phyloP scores from a whole-genome alignment of 2,329 filamentous ascomycete species.

The Fusarium illudens region DNA sequence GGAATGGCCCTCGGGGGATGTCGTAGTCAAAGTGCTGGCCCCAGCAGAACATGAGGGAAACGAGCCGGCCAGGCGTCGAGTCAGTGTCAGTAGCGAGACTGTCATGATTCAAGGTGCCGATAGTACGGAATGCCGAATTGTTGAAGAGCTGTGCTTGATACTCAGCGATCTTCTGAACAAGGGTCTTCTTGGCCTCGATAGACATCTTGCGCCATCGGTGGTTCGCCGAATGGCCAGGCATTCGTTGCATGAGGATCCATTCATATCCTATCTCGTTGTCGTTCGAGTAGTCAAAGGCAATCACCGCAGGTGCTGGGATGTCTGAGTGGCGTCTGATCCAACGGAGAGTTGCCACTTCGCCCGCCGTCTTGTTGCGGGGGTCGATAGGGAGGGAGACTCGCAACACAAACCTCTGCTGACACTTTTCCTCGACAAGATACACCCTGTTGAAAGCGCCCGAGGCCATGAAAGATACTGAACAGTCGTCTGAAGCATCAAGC shows the following conservation, averaged over 20 bases:
- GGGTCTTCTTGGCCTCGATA: constrained; percentile 43
- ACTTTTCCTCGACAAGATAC: constrained; percentile 24
- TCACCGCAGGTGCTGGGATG: constrained; percentile 47
- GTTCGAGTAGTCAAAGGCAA: constrained; percentile 44
- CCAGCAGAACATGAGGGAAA: constrained; percentile 48
- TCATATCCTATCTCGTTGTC: constrained; percentile 50
- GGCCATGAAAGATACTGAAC: constrained; percentile 17
- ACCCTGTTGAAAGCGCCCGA: constrained; percentile 37
- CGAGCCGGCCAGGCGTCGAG: constrained; percentile 38
- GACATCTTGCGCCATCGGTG: constrained; percentile 42
- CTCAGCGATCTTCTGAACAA: constrained; percentile 1
- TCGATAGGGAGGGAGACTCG: constrained; percentile 49
- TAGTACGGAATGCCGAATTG: not conserved
- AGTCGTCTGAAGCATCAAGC: constrained; percentile 9
- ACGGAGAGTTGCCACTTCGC: constrained; percentile 50
- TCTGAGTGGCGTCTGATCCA: constrained; percentile 44
- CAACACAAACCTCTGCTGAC: constrained; percentile 36
- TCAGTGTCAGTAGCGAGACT: not conserved
- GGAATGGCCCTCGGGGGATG: constrained; percentile 49
- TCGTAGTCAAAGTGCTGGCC: constrained; percentile 44
- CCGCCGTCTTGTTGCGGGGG: constrained; percentile 47
- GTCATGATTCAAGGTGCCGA: constrained; percentile 37
- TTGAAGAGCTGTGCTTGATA: constrained; percentile 7
- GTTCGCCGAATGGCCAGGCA: constrained; percentile 39
- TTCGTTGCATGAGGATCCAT: constrained; percentile 50